Conservation (phyloP, 192 early-diverging fungal species). For the Oehlia diaphana region DNA sequence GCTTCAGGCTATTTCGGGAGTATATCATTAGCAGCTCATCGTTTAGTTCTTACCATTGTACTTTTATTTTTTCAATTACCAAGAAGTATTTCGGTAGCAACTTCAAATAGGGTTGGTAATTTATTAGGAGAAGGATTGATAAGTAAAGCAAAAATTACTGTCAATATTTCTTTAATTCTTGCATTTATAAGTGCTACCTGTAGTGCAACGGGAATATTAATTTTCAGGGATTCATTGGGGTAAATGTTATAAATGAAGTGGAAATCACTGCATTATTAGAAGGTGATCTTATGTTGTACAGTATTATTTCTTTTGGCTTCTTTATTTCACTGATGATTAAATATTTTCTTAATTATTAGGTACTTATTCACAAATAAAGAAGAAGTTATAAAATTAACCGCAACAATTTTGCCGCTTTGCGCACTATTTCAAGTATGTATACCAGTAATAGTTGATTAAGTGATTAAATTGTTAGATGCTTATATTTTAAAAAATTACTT, state of each 20-base stretch:
- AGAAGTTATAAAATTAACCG: constrained; percentile 68
- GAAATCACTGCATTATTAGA: neutral
- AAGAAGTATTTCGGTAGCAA: constrained; percentile 77
- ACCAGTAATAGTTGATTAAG: neutral
- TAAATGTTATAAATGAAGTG: constrained; percentile 36
- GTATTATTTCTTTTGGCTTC: neutral
- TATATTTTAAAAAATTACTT: neutral
- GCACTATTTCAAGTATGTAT: constrained; percentile 63
- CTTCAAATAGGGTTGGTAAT: constrained; percentile 80
- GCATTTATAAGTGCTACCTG: constrained; percentile 51
- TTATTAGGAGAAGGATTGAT: constrained; percentile 61
- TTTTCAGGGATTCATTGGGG: constrained; percentile 58
- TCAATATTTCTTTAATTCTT: constrained; percentile 51
- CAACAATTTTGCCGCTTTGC: constrained; percentile 74
- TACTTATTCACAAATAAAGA: constrained; percentile 65
- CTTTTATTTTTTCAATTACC: constrained; percentile 74
- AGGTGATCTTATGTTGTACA: neutral
- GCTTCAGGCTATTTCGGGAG: constrained; percentile 79
- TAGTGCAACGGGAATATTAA: constrained; percentile 54
- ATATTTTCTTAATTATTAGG: constrained; percentile 26
- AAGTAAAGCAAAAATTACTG: constrained; percentile 50
- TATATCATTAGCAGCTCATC: constrained; percentile 78
- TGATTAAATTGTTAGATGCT: neutral
- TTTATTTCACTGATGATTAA: neutral
- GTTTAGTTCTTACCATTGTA: constrained; percentile 73